These are phyloP conservation scores for Lodderomyces oxycetoniae DNA, from an alignment of 1,139 yeast genomes.

Conservation along the genomic window DNA sequence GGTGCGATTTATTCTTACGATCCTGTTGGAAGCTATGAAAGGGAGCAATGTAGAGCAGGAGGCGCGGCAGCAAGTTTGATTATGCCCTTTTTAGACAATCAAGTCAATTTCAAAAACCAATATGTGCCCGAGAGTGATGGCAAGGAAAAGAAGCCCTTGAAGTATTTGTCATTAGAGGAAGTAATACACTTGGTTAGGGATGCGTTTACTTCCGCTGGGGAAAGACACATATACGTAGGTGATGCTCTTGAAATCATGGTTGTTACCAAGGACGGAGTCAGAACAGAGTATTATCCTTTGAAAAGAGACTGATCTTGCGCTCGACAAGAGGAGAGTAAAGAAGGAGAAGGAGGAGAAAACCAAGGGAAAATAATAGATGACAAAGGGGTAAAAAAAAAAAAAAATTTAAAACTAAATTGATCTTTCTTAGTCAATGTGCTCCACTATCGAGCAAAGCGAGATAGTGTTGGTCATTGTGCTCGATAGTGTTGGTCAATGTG, in stretches of 20 bases:
- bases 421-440: neutral
- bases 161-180: conserved; percentile 72
- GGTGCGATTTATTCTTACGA: conserved; percentile 96
- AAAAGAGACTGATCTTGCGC: conserved; percentile 89
- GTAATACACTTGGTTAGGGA: conserved; percentile 84
- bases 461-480: too few species aligned
- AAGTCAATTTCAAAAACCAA: conserved; percentile 93
- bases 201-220: conserved; percentile 94
- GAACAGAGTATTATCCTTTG: conserved; percentile 76
- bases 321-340: too few species aligned
- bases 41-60: conserved; percentile 96
- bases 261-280: conserved; percentile 90
- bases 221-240: conserved; percentile 97
- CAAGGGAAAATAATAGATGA: neutral
- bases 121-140: conserved; percentile 74
- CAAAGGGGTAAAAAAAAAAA: neutral
- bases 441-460: neutral
- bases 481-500: too few species aligned
- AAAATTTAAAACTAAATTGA: neutral
- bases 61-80: conserved; percentile 96
- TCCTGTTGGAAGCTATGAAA: conserved; percentile 96
- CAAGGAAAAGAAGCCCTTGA: conserved; percentile 52
- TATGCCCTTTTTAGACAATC: conserved; percentile 96
- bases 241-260: conserved; percentile 89
- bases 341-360: neutral